These are phyloP conservation scores for Thielaviopsis euricoi DNA, from an alignment of 2,329 filamentous ascomycete species.

Conservation along the genomic window DNA sequence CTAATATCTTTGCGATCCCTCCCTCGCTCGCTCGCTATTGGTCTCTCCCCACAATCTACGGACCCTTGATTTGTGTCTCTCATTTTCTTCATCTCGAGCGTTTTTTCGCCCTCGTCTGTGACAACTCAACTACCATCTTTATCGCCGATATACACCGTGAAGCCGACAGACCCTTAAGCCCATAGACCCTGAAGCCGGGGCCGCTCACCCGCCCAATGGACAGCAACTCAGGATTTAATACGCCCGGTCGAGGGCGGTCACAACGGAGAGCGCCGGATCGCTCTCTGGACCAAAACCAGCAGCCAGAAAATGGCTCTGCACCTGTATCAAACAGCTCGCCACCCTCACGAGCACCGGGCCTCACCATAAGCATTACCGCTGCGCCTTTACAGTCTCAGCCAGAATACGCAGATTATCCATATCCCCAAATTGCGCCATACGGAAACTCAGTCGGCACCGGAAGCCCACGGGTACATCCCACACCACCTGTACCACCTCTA, in stretches of 20 bases:
- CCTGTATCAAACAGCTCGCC: background rate
- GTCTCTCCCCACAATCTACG: background rate
- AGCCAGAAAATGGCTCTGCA: background rate
- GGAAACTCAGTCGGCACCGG: background rate
- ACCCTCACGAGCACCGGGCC: background rate
- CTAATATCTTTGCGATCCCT: no score
- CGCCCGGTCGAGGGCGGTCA: background rate
- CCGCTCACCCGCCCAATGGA: background rate
- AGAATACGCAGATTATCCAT: constrained; percentile 9
- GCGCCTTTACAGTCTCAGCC: constrained; percentile 1
- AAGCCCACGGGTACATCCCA: constrained; percentile 23
- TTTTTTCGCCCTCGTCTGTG: background rate
- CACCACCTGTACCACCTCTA: constrained; percentile 18
- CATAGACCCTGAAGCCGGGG: background rate
- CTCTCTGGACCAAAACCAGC: background rate
- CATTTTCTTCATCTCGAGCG: background rate
- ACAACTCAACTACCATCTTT: background rate
- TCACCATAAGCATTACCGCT: constrained; percentile 4
- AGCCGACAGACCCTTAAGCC: no score
- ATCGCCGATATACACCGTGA: background rate
- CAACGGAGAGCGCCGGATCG: background rate
- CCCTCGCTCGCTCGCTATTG: background rate
- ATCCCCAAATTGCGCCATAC: constrained; percentile 5
- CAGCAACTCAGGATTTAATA: background rate
- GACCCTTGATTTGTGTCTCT: background rate